A percentile compares a stretch with the other conserved stretches of the same genome.
Conservation (phyloP, 2,329 filamentous ascomycete species). For the Ramularia endophylla region DNA sequence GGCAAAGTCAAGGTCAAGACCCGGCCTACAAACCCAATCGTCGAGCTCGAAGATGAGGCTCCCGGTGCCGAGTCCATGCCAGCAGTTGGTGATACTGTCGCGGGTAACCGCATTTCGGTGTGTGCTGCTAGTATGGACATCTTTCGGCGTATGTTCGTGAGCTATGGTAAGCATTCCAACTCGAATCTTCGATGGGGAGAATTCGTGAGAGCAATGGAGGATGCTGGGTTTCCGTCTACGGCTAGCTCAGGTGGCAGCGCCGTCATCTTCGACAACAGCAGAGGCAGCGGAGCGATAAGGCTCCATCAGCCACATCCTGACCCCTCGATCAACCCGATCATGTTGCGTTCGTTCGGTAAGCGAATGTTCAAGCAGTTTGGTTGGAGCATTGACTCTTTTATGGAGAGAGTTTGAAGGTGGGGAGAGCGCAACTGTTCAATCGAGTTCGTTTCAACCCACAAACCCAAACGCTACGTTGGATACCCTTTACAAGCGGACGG, state of each 20-base stretch:
- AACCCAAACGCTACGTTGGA: no score
- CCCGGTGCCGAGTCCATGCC: background rate
- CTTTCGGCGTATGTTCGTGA: constrained; percentile 5
- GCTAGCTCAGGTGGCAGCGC: constrained; percentile 1
- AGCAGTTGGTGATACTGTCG: background rate
- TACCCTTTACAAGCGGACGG: no score
- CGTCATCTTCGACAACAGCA: constrained; percentile 1
- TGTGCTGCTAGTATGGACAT: background rate
- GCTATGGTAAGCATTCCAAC: constrained; percentile 2
- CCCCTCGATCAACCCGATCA: constrained; percentile 3
- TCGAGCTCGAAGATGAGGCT: background rate
- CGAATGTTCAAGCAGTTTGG: background rate
- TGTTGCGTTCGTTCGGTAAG: constrained; percentile 3
- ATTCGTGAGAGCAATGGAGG: constrained; percentile 4
- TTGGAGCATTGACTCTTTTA: constrained; percentile 3
- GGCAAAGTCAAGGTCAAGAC: constrained; percentile 7
- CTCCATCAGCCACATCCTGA: constrained; percentile 5
- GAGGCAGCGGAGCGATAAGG: constrained; percentile 3
- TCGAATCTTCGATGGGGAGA: constrained; percentile 3
- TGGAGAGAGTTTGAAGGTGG: background rate
- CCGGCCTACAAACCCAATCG: background rate
- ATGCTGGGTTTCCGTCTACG: background rate
- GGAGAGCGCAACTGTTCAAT: background rate
- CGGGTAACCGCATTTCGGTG: background rate
- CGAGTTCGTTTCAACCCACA: no score